Percentiles rank a stretch among this genome's conserved stretches.
phyloP scores from a whole-genome alignment of 73 alveolate genomes.

The Tetrahymena borealis region DNA sequence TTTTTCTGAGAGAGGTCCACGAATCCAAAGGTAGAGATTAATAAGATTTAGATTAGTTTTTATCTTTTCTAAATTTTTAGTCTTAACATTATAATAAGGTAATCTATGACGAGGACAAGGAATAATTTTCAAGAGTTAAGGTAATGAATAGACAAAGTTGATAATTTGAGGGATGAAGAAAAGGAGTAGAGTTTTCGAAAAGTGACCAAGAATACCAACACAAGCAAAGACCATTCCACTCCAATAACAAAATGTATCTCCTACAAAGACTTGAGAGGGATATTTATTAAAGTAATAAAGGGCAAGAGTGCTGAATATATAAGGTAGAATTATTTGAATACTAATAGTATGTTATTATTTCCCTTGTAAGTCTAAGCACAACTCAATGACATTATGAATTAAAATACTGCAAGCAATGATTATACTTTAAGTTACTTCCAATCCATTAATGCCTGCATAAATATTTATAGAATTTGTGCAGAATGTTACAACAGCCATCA shows the following conservation, averaged over 20 bases:
- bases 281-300: constrained; percentile 72
- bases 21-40: constrained; percentile 67
- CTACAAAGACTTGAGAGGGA: constrained; percentile 95
- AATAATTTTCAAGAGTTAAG: constrained; percentile 84
- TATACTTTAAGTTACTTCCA: constrained; percentile 93
- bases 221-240: constrained; percentile 96
- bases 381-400: constrained; percentile 77
- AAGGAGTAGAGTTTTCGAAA: constrained; percentile 87
- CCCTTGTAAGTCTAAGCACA: constrained; percentile 28
- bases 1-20: constrained; percentile 92
- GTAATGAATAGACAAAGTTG: constrained; percentile 84
- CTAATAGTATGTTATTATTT: not conserved
- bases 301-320: constrained; percentile 59
- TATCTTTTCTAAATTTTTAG: constrained; percentile 66
- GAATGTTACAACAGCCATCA: constrained; percentile 86
- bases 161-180: constrained; percentile 93
- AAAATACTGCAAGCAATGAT: constrained; percentile 82
- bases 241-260: constrained; percentile 92
- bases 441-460: constrained; percentile 90
- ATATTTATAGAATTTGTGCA: constrained; percentile 93
- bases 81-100: constrained; percentile 73
- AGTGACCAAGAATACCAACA: constrained; percentile 95
- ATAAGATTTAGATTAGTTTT: constrained; percentile 83
- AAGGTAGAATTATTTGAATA: constrained; percentile 29
- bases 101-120: constrained; percentile 96